Evolutionary conservation across 164 flowering plant genomes (phyloP), one percentile per base, ranked within the genome.

Genomic region (Aristolochia fimbriata): DNA sequence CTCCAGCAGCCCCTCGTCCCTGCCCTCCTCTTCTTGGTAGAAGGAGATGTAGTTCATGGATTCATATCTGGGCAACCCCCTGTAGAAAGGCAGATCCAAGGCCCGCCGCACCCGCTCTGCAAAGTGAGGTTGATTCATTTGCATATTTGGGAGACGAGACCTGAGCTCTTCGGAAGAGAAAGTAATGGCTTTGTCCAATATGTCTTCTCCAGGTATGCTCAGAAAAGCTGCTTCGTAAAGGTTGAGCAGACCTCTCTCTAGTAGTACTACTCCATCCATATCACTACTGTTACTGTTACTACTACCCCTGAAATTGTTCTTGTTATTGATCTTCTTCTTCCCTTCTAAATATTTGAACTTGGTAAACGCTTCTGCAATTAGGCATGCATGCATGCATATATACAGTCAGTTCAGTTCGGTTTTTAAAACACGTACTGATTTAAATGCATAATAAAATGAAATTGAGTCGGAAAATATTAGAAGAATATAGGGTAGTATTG

Each of bases 171-270:
- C 1, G 3, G 4, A 16, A 20, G 75, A 62, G 21, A 77, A 76
- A 0, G 61, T 47, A 22, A 24, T 61, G 15, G 77, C 83, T 61
- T 79, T 74, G 14, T 83, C 81, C 11, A 85, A 76, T 47, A 70
- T 67, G 21, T 70, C 47, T 61, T 85, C 91, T 30, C 82, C 87
- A 24, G 61, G 57, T 20, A 71, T 49, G 37, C 72, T 56, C 27
- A 73, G 63, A 21, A 71, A 65, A 59, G 76, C 51, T 0, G 76
- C 77, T 64, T 75, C 79, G 58, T 65, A 78, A 16, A 78, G 47
- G 30, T 59, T 59, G 54, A 70, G 58, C 46, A 73, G 33, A 43
- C 77, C 75, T 15, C 37, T 62, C n/a, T n/a, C n/a, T n/a, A n/a
- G n/a, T n/a, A n/a, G n/a, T n/a, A n/a, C n/a, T n/a, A n/a, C n/a